Evolutionary conservation across 164 flowering plant species (phyloP).

Genomic region (Stephania cephalantha): DNA sequence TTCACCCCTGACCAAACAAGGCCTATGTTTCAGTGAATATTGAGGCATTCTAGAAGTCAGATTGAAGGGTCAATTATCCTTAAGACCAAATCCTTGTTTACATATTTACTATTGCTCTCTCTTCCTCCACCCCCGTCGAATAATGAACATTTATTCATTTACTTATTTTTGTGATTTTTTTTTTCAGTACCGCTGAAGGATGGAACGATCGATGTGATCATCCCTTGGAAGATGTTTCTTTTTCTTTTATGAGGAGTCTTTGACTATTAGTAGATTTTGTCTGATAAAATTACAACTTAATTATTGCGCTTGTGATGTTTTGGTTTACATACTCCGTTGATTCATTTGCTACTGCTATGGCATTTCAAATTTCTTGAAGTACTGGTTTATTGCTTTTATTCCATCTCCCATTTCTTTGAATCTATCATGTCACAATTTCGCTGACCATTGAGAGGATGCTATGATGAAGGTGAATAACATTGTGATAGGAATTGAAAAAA

Average conservation of each 20-base stretch:
- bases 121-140: not conserved
- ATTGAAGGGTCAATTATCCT: not conserved
- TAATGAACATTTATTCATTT: not conserved
- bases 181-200: conserved; percentile 33
- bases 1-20: no score
- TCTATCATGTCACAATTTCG: no score
- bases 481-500: no score
- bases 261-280: not conserved
- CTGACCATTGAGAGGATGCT: no score
- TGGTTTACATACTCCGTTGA: not conserved
- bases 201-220: not conserved
- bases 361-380: not conserved
- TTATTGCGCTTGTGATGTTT: not conserved
- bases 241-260: not conserved
- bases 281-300: not conserved
- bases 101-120: not conserved
- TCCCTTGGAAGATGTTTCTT: not conserved
- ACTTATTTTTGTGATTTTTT: not conserved
- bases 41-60: not conserved
- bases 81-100: not conserved
- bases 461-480: no score
- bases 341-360: not conserved
- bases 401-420: not conserved
- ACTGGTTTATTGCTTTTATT: not conserved
- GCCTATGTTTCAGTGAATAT: no score